Conservation (phyloP, 257 asterid species). For the Fraxinus americana region DNA sequence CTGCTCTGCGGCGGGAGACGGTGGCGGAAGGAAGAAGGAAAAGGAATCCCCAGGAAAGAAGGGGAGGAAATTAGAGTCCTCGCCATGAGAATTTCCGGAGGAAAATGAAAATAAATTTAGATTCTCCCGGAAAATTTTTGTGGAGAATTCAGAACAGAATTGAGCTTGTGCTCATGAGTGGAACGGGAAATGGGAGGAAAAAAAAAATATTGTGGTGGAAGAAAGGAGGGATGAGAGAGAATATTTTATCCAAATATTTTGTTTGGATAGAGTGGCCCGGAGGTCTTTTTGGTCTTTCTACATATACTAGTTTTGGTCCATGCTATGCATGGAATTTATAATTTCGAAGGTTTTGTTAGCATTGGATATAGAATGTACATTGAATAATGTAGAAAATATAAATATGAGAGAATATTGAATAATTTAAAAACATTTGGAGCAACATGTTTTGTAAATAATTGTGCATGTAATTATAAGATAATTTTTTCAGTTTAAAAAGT, state of each 20-base stretch:
- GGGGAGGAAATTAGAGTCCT: constrained; percentile 85
- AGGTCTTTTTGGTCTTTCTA: background rate
- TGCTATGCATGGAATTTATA: too few relatives aligned
- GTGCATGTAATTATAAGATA: too few relatives aligned
- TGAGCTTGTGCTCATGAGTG: background rate
- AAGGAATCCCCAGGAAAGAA: constrained; percentile 58
- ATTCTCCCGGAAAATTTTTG: background rate
- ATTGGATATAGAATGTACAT: too few relatives aligned
- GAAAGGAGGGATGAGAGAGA: background rate
- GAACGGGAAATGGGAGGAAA: background rate
- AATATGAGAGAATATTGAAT: too few relatives aligned
- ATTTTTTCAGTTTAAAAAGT: too few relatives aligned
- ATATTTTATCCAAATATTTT: background rate
- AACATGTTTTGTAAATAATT: too few relatives aligned
- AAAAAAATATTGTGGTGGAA: background rate
- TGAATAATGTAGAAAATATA: too few relatives aligned
- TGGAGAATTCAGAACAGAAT: background rate
- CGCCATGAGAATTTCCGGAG: constrained; percentile 64
- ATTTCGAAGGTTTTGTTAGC: too few relatives aligned
- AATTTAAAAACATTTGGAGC: too few relatives aligned
- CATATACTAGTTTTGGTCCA: too few relatives aligned
- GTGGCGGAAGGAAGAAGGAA: constrained; percentile 60
- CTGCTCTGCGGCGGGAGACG: constrained; percentile 37
- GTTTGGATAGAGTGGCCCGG: background rate
- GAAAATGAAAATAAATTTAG: background rate